A percentile compares a stretch with the other conserved stretches of the same genome.
Conservation (phyloP, 192 early-diverging fungal species). For the Geranomyces variabilis region DNA sequence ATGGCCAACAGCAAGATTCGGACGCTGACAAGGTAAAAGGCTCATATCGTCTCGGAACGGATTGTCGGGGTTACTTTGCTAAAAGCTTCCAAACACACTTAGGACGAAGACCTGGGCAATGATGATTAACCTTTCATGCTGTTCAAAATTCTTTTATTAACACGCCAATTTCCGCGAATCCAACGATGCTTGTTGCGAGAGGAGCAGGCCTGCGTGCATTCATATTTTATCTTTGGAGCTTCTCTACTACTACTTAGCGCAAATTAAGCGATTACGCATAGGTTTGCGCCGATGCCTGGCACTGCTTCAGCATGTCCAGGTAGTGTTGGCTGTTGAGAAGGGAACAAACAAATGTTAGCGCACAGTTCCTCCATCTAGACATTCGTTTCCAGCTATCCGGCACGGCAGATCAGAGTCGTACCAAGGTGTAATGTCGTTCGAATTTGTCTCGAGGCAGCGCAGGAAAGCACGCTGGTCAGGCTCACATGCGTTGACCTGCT, state of each 20-base stretch:
- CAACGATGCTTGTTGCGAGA: too few relatives aligned
- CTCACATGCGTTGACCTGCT: constrained; percentile 2
- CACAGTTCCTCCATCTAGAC: too few relatives aligned
- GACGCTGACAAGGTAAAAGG: neutral
- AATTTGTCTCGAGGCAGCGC: constrained; percentile 80
- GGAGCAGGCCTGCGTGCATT: neutral
- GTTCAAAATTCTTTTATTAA: too few relatives aligned
- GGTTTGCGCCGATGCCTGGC: constrained; percentile 52
- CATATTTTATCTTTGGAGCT: neutral
- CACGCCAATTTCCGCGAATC: too few relatives aligned
- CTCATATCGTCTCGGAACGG: neutral
- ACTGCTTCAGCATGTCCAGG: constrained; percentile 87
- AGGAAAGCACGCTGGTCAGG: constrained; percentile 77
- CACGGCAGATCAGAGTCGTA: too few relatives aligned
- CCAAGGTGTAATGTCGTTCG: constrained; percentile 75
- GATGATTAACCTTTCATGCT: too few relatives aligned
- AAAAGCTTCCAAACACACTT: too few relatives aligned
- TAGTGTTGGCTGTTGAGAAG: constrained; percentile 69
- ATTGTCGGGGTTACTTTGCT: neutral
- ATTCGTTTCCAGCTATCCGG: too few relatives aligned
- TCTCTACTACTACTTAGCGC: neutral
- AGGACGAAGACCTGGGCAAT: too few relatives aligned
- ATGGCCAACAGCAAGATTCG: neutral
- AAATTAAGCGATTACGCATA: too few relatives aligned
- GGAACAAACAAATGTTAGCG: neutral